Evolutionary conservation across 495 filamentous ascomycete genomes (phyloP).

Genomic region (Aspergillus bridgeri): DNA sequence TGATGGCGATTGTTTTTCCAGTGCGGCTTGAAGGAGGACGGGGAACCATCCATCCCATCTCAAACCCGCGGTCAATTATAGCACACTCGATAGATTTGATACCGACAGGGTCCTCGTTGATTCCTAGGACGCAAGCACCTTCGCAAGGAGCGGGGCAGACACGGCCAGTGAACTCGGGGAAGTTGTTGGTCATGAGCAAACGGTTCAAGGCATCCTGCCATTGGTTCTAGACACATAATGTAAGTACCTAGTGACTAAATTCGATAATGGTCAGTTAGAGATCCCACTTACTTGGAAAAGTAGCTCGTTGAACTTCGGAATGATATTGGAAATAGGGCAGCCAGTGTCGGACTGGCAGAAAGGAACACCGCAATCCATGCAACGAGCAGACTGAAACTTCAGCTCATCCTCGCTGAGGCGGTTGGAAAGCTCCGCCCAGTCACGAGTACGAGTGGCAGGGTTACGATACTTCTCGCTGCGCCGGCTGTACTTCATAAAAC

Average conservation of each 20-base stretch:
- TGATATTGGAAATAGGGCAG: conserved; percentile 98
- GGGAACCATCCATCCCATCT: conserved; percentile 99
- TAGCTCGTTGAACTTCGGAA: conserved; percentile 98
- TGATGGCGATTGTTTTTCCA: conserved; percentile 87
- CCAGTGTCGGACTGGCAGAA: conserved; percentile 98
- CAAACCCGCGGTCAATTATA: conserved; percentile 98
- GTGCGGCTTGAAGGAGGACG: conserved; percentile 74
- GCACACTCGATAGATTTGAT: conserved; percentile 99
- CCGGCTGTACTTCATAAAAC: conserved; percentile 98
- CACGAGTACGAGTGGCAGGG: conserved; percentile 79
- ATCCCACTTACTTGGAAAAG: conserved; percentile 82
- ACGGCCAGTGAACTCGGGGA: conserved; percentile 98
- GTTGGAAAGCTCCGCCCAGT: conserved; percentile 91
- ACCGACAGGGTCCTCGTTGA: conserved; percentile 96
- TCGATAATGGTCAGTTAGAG: too few species aligned
- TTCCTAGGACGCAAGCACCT: conserved; percentile 94
- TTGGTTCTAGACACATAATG: too few species aligned
- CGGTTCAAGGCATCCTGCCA: conserved; percentile 96
- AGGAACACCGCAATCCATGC: conserved; percentile 99
- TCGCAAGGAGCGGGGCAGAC: conserved; percentile 98
- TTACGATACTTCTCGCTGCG: conserved; percentile 93
- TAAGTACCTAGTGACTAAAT: too few species aligned
- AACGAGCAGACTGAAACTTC: conserved; percentile 97
- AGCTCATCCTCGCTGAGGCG: conserved; percentile 94
- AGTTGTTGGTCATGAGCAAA: conserved; percentile 98